These are phyloP conservation scores for Phytophthora rubi DNA, from an alignment of 352 stramenopile genomes.

Conservation along the genomic window DNA sequence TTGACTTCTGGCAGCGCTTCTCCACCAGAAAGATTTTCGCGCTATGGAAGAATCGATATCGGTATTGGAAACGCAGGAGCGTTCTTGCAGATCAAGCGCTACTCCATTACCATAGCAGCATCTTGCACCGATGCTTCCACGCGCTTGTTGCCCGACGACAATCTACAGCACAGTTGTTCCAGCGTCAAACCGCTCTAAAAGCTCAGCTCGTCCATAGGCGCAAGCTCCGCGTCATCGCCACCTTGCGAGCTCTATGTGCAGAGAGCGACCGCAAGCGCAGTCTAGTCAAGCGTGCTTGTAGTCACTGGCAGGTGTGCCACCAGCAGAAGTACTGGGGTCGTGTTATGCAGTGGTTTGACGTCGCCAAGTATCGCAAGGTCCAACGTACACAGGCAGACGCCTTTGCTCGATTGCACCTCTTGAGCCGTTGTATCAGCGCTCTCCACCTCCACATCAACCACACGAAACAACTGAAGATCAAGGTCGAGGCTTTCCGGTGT, in stretches of 20 bases:
- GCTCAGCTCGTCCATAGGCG: conserved; percentile 11
- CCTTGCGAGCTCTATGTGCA: conserved; percentile 4
- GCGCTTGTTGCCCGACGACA: conserved; percentile 13
- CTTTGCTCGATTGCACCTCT: conserved; percentile 19
- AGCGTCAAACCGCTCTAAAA: conserved; percentile 10
- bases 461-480: conserved; percentile 20
- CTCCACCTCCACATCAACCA: conserved; percentile 17
- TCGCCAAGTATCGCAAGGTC: conserved; percentile 9
- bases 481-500: conserved; percentile 26
- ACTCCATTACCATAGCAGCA: conserved; percentile 3
- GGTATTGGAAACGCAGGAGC: conserved; percentile 32
- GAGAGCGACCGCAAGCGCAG: conserved; percentile 5
- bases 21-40: conserved; percentile 43
- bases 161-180: neutral
- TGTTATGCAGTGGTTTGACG: conserved; percentile 27
- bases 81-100: conserved; percentile 13
- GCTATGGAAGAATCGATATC: conserved; percentile 32
- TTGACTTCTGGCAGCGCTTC: conserved; percentile 47
- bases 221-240: conserved; percentile 17
- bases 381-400: conserved; percentile 15
- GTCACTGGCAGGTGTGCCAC: conserved; percentile 22
- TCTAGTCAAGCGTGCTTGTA: conserved; percentile 7
- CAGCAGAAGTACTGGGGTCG: conserved; percentile 37
- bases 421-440: conserved; percentile 13
- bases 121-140: conserved; percentile 12